A percentile compares a stretch with the other conserved stretches of the same genome.
Conservation (phyloP, 2,329 filamentous ascomycete species). For the Ilyonectria robusta region DNA sequence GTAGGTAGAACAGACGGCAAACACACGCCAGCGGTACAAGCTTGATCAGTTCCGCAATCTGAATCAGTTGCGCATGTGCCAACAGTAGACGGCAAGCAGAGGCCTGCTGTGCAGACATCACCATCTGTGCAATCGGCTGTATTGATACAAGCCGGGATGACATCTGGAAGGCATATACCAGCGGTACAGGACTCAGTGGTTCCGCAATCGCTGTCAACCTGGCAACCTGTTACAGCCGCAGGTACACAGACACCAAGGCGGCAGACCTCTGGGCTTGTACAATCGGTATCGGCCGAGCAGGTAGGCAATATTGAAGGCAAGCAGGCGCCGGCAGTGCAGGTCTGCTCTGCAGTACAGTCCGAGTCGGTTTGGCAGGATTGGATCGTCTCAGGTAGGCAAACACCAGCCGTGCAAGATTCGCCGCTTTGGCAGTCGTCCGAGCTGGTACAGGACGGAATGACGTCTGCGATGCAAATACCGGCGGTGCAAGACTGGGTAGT, state of each 20-base stretch:
- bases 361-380: neutral
- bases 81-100: constrained; percentile 9
- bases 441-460: neutral
- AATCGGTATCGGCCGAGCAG: constrained; percentile 1
- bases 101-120: constrained; percentile 9
- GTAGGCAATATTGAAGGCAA: constrained; percentile 2
- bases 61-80: neutral
- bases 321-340: constrained; percentile 4
- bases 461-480: neutral
- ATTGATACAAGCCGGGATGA: neutral
- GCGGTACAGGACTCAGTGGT: constrained; percentile 1
- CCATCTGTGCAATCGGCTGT: constrained; percentile 2
- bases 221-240: neutral
- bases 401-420: neutral
- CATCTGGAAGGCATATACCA: constrained; percentile 10
- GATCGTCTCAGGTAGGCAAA: constrained; percentile 8
- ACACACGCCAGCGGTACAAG: constrained; percentile 2
- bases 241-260: constrained; percentile 16
- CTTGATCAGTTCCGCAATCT: neutral
- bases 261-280: neutral
- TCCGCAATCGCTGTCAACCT: constrained; percentile 1
- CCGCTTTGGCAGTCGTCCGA: neutral
- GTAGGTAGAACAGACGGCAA: constrained; percentile 1
- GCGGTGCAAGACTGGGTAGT: neutral
- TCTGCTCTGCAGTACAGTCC: neutral